phyloP scores from a whole-genome alignment of 108 stramenopile species.

The Epithemia pelagica region DNA sequence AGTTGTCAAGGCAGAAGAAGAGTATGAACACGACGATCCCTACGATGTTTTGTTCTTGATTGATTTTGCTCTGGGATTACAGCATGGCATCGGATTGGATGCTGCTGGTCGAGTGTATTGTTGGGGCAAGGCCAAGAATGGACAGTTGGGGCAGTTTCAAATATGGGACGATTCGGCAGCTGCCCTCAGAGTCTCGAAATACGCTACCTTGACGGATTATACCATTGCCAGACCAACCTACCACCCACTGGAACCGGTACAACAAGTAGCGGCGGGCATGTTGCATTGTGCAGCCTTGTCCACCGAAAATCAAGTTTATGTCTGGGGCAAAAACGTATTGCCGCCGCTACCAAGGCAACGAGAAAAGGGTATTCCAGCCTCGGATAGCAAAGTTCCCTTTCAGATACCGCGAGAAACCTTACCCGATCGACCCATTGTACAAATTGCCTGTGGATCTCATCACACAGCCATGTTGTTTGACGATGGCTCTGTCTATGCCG shows the following conservation, averaged over 20 bases:
- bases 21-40: neutral
- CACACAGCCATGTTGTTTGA: constrained; percentile 77
- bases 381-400: constrained; percentile 49
- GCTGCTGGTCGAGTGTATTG: constrained; percentile 60
- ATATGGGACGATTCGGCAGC: constrained; percentile 28
- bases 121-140: constrained; percentile 84
- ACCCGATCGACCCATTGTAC: constrained; percentile 35
- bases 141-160: constrained; percentile 65
- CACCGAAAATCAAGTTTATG: constrained; percentile 55
- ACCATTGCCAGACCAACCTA: constrained; percentile 1
- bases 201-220: constrained; percentile 19
- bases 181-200: constrained; percentile 21
- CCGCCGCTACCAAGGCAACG: constrained; percentile 7
- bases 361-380: constrained; percentile 3
- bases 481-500: constrained; percentile 77
- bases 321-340: constrained; percentile 79
- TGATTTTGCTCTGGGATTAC: constrained; percentile 75
- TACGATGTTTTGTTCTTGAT: constrained; percentile 6
- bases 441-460: constrained; percentile 75
- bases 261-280: constrained; percentile 58
- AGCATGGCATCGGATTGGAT: constrained; percentile 81
- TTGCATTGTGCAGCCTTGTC: constrained; percentile 63
- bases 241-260: constrained; percentile 25
- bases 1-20: constrained; percentile 6
- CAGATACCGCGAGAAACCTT: constrained; percentile 37